phyloP scores from a whole-genome alignment of 306 rosid species.

The Carpinus viminea region DNA sequence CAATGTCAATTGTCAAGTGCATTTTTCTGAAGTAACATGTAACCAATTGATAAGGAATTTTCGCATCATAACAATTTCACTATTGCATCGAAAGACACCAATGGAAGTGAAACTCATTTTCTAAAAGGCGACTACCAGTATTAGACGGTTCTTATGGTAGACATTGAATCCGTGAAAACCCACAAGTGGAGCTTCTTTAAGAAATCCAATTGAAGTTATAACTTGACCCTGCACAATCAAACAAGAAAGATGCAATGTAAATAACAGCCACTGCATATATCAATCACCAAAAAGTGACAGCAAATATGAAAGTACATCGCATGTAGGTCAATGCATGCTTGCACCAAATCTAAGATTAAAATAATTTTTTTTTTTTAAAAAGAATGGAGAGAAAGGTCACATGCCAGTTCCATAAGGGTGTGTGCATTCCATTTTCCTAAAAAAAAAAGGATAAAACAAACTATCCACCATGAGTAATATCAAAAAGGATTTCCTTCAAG shows the following conservation, averaged over 20 bases:
- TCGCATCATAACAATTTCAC: background rate
- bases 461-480: background rate
- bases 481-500: background rate
- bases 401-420: background rate
- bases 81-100: background rate
- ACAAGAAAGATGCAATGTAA: conserved; percentile 7
- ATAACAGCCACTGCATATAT: conserved; percentile 11
- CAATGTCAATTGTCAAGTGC: background rate
- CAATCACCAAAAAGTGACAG: too few species aligned
- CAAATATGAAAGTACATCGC: background rate
- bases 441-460: background rate
- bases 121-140: conserved; percentile 54
- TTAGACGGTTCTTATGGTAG: conserved; percentile 91
- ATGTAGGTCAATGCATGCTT: background rate
- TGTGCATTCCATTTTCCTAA: background rate
- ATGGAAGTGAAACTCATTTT: background rate
- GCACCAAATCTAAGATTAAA: too few species aligned
- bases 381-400: background rate
- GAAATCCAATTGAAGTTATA: conserved; percentile 86
- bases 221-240: conserved; percentile 50
- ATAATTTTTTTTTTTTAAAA: too few species aligned
- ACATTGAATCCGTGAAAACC: conserved; percentile 81
- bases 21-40: background rate
- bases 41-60: background rate
- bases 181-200: conserved; percentile 83